Evolutionary conservation across 1,284 basidiomycete species (phyloP).

Genomic region (Marasmius sp.): DNA sequence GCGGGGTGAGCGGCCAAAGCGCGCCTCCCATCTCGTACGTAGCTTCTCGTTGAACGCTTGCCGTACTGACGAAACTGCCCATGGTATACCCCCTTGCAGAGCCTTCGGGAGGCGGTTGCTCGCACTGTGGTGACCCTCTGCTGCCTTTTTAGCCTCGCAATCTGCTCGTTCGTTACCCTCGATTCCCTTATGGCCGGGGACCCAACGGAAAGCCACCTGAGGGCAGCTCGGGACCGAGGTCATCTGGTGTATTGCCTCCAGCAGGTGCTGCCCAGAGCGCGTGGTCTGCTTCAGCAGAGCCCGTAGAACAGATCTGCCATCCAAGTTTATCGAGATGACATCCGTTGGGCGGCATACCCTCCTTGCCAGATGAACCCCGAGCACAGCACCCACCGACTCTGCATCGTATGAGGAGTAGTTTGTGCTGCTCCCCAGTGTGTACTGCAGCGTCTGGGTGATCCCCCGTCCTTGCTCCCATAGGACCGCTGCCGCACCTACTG

Average conservation of each 20-base stretch:
- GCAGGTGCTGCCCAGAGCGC: slow-evolving; percentile 17
- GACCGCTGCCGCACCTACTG: slow-evolving; percentile 25
- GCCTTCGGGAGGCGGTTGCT: slow-evolving; percentile 9
- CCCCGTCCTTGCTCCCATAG: slow-evolving; percentile 4
- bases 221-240: background rate
- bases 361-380: slow-evolving; percentile 19
- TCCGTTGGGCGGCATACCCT: background rate
- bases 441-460: background rate
- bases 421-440: slow-evolving; percentile 15
- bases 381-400: slow-evolving; percentile 21
- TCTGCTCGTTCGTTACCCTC: slow-evolving; percentile 27
- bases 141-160: slow-evolving; percentile 25
- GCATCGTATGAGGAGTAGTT: slow-evolving; percentile 25
- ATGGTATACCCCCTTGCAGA: slow-evolving; percentile 6
- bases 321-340: background rate
- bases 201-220: slow-evolving; percentile 18
- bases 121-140: slow-evolving; percentile 12
- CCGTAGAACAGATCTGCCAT: slow-evolving; percentile 2
- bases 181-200: slow-evolving; percentile 23
- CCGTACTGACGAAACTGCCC: background rate
- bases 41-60: background rate
- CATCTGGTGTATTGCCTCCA: slow-evolving; percentile 13
- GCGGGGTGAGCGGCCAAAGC: background rate
- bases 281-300: background rate
- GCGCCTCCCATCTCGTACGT: background rate